Conservation (phyloP, 2,329 filamentous ascomycete genomes). For the Apiospora saccharicola region DNA sequence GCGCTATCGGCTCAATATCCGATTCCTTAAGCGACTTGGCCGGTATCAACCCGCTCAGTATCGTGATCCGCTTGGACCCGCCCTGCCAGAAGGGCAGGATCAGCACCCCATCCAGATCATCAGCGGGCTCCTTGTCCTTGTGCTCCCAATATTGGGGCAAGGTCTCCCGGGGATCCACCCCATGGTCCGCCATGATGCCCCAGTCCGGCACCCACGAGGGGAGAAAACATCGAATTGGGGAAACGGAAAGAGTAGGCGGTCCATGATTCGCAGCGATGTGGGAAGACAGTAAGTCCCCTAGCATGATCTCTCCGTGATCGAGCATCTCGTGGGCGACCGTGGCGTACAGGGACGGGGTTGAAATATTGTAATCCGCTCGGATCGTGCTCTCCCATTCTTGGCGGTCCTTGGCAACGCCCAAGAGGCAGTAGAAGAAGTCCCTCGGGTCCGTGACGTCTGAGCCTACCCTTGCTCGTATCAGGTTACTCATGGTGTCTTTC, state of each 20-base stretch:
- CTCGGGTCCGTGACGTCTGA: background rate
- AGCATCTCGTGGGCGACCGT: background rate
- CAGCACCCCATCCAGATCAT: background rate
- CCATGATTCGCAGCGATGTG: background rate
- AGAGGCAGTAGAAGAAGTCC: background rate
- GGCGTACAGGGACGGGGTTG: background rate
- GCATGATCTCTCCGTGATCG: background rate
- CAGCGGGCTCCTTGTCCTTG: background rate
- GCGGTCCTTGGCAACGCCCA: background rate
- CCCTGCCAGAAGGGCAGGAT: background rate
- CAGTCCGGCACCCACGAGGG: background rate
- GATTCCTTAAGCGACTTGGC: background rate
- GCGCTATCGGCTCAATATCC: background rate
- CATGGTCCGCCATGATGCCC: background rate
- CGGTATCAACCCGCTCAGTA: background rate
- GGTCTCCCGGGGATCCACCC: too few species aligned
- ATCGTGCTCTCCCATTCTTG: background rate
- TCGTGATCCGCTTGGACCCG: background rate
- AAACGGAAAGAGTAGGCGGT: rapidly evolving
- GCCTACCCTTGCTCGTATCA: background rate
- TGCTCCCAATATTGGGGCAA: too few species aligned
- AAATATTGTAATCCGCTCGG: background rate
- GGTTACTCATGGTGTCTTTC: background rate
- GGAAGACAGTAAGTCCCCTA: background rate
- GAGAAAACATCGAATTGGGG: background rate